Conservation (phyloP, 371 early-diverging fungal genomes). For the Mucor sp. region DNA sequence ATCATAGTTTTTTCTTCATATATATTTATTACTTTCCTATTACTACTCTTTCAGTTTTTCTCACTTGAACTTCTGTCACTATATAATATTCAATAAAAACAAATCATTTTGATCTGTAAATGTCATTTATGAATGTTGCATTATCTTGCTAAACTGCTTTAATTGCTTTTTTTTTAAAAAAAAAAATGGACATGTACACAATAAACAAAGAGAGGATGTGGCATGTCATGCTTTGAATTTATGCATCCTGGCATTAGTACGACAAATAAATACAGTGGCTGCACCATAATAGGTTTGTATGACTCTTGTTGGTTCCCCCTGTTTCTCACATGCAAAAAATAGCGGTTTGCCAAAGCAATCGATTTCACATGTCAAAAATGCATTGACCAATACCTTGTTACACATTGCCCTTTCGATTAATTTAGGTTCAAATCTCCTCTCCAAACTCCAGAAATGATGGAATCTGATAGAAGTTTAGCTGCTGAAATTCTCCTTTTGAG, state of each 20-base stretch:
- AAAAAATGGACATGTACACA: background rate
- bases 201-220: no score
- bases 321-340: background rate
- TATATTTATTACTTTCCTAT: background rate
- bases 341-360: background rate
- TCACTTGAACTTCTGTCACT: background rate
- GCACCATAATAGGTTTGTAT: background rate
- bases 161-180: background rate
- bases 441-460: background rate
- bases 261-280: background rate
- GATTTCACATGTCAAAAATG: conserved; percentile 1
- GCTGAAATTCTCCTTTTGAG: background rate
- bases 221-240: background rate
- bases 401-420: background rate
- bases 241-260: background rate
- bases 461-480: background rate
- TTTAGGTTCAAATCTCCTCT: background rate
- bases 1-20: background rate
- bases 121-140: background rate
- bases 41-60: background rate
- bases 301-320: background rate
- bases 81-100: background rate
- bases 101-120: background rate
- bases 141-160: background rate
- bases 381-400: background rate